These are phyloP conservation scores for Rosa chinensis DNA, from an alignment of 306 rosid genomes.

Conservation along the genomic window DNA sequence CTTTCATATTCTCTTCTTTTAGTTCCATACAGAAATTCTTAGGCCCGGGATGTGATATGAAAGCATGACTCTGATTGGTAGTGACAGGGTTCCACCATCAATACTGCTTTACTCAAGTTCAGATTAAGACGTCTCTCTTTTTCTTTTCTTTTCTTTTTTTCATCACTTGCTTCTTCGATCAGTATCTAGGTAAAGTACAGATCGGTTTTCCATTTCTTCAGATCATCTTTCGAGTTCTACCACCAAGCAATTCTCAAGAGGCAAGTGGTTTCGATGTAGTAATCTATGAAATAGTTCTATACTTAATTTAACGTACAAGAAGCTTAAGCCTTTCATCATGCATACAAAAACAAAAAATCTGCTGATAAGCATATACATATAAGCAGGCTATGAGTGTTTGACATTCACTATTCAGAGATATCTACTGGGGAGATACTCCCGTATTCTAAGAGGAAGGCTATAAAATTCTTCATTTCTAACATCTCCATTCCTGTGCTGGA, in stretches of 20 bases:
- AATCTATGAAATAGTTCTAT: background rate
- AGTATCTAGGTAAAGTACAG: too few species aligned
- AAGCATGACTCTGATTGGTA: background rate
- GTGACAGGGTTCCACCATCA: background rate
- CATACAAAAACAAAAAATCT: background rate
- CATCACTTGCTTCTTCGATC: too few species aligned
- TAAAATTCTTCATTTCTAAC: constrained; percentile 74
- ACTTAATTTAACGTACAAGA: background rate
- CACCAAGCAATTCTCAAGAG: background rate
- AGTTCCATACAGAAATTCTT: background rate
- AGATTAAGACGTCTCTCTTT: background rate
- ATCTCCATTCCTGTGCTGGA: constrained; percentile 78
- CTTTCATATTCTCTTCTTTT: background rate
- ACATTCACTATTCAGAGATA: constrained; percentile 32
- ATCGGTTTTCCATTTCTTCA: too few species aligned
- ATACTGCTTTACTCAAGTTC: too few species aligned
- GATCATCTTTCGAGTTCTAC: background rate
- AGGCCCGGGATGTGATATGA: background rate
- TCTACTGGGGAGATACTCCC: constrained; percentile 63
- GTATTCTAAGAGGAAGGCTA: constrained; percentile 60
- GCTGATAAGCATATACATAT: constrained; percentile 16
- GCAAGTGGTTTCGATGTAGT: too few species aligned
- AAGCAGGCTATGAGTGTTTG: background rate
- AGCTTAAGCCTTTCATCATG: background rate
- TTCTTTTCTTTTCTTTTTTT: too few species aligned